These are phyloP conservation scores for Penicillium sp. DNA, from an alignment of 2,329 filamentous ascomycete genomes.

Conservation along the genomic window DNA sequence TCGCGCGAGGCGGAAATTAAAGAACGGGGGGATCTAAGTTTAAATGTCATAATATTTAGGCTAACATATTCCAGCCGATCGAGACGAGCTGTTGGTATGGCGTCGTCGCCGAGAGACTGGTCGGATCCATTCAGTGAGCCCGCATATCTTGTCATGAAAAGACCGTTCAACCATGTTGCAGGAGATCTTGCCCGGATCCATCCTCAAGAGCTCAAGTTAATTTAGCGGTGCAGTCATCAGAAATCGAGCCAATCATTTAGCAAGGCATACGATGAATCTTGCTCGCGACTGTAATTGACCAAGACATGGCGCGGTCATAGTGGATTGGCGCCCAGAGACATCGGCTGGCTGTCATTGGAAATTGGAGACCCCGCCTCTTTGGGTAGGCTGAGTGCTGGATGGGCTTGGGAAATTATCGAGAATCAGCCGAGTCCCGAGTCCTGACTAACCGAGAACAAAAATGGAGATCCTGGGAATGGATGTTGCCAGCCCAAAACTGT, in stretches of 20 bases:
- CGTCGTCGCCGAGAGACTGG: neutral
- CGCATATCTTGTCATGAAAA: neutral
- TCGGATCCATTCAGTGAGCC: neutral
- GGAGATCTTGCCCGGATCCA: neutral
- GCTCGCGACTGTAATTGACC: neutral
- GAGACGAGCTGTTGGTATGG: neutral
- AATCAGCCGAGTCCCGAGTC: neutral
- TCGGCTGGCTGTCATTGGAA: neutral
- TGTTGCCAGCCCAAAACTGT: neutral
- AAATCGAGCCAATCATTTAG: conserved; percentile 1
- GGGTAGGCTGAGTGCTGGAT: neutral
- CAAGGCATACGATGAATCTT: conserved; percentile 2
- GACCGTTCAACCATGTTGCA: neutral
- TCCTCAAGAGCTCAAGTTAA: neutral
- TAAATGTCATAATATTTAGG: conserved; percentile 7
- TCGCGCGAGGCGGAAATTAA: neutral
- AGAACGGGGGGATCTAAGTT: neutral
- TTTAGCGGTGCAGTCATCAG: neutral
- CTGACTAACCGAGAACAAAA: neutral
- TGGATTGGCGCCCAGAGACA: conserved; percentile 14
- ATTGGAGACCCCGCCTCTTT: neutral
- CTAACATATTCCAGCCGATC: neutral
- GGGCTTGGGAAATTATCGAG: neutral
- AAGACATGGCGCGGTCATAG: conserved; percentile 8
- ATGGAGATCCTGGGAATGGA: neutral